These are phyloP conservation scores for Ophiocordyceps camponoti-floridani DNA, from an alignment of 2,329 filamentous ascomycete species.

Conservation along the genomic window DNA sequence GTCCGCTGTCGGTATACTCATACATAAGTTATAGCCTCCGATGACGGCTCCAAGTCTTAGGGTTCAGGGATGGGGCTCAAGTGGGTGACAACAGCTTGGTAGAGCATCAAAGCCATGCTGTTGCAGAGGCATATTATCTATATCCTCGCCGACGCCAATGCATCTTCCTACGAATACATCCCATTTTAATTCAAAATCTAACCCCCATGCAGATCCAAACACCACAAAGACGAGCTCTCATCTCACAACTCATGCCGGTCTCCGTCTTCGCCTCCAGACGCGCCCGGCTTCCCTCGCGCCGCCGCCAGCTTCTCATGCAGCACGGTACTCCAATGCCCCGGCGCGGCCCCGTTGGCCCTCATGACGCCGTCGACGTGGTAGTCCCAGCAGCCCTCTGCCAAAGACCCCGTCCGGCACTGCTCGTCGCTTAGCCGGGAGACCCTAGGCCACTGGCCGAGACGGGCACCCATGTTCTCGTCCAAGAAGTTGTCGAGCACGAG, in stretches of 20 bases:
- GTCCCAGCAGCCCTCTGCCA: slow-evolving; percentile 38
- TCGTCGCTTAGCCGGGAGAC: slow-evolving; percentile 13
- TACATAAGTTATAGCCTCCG: no score
- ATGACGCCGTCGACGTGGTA: slow-evolving; percentile 26
- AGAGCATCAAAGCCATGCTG: no score
- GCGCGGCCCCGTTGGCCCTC: slow-evolving; percentile 16
- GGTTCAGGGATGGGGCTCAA: no score
- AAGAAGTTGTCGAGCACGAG: slow-evolving; percentile 48
- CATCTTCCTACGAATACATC: no score
- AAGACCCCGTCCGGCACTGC: slow-evolving; percentile 15
- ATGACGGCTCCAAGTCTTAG: no score
- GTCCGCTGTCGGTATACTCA: no score
- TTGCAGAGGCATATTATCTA: no score
- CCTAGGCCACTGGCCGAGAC: slow-evolving; percentile 36
- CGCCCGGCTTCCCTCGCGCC: slow-evolving; percentile 2
- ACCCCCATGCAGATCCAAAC: not conserved
- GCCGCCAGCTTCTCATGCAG: slow-evolving; percentile 17
- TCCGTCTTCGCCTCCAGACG: not conserved
- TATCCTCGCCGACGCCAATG: no score
- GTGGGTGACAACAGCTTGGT: no score
- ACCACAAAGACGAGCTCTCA: not conserved
- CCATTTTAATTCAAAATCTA: no score
- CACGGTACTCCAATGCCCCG: slow-evolving; percentile 27
- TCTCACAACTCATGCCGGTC: not conserved
- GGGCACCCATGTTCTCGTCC: slow-evolving; percentile 45